These are phyloP conservation scores for Echria macrotheca DNA, from an alignment of 495 filamentous ascomycete species.

Conservation along the genomic window DNA sequence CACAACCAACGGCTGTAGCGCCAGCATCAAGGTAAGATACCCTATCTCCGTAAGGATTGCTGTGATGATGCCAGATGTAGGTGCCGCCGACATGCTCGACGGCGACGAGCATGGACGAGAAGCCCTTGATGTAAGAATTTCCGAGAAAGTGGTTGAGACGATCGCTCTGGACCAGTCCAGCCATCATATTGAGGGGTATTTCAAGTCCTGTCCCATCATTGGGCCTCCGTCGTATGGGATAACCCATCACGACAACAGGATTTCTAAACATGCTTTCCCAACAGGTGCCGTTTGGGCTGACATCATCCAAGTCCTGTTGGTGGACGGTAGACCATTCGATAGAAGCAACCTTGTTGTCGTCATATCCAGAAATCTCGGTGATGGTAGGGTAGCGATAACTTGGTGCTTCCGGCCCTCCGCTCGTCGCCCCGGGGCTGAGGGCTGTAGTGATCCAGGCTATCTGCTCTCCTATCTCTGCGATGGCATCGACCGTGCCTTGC, in stretches of 20 bases:
- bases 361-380: not conserved
- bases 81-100: not conserved
- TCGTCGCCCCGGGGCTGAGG: not conserved
- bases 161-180: not conserved
- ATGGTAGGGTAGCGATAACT: too few species aligned
- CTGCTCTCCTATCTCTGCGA: not conserved
- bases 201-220: not conserved
- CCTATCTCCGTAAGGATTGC: not conserved
- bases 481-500: not conserved
- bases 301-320: not conserved
- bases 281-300: not conserved
- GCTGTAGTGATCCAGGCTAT: not conserved
- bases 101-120: not conserved
- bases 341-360: not conserved
- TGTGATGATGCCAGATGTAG: not conserved
- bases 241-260: not conserved
- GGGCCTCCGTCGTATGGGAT: not conserved
- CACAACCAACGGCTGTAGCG: not conserved
- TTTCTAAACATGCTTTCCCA: not conserved
- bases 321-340: too few species aligned
- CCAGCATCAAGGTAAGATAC: not conserved
- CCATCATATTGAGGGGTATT: not conserved
- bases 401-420: too few species aligned
- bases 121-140: not conserved
- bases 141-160: not conserved